Evolutionary conservation across 768 basidiomycete species (phyloP), one percentile per base, ranked within the genome.

Genomic region (Termitomyces heimii): DNA sequence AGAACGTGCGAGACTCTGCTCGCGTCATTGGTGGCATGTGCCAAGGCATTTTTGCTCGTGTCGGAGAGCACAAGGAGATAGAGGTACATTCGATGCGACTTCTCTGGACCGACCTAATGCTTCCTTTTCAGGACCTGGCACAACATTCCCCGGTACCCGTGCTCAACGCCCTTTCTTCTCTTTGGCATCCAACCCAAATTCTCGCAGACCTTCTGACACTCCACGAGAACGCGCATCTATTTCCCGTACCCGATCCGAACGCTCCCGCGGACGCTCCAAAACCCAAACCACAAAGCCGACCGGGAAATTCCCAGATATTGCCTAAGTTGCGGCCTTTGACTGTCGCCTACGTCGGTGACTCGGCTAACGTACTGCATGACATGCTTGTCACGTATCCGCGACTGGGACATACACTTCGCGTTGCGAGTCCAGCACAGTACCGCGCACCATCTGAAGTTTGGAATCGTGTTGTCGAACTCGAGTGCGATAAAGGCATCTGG

Each of bases 121-220:
- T 42, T 53, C 51, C 20, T n/a, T 49, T 51, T 3, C 66, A 97
- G 95, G 92, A 92, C 77, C 78, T 99, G 24, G 94, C 92, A 10
- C 79, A 87, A 70, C 77, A 95, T 74, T 95, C 94, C 0, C 85
- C 89, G 1, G 93, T 97, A 3, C 97, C 97, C 2, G 93, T 99
- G 18, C 79, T 98, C 68, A 99, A 98, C 69, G 97, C 97, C 5
- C 85, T 99, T 20, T 97, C 94, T 2, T 89, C 89, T 18, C 82
- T 94, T 44, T 99, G 93, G 88, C 97, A 99, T 68, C 97, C 97
- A 3, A 95, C 94, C 0, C 97, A 99, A 67, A 84, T 88, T 59
- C 85, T 99, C 29, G 97, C 97, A 2, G 94, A 98, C 75, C 70
- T 98, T 5, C 77, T 98, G 60, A 95, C 95, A 0, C 79, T 98